phyloP scores from a whole-genome alignment of 2,329 filamentous ascomycete species.

The Talaromyces albobiverticillius region DNA sequence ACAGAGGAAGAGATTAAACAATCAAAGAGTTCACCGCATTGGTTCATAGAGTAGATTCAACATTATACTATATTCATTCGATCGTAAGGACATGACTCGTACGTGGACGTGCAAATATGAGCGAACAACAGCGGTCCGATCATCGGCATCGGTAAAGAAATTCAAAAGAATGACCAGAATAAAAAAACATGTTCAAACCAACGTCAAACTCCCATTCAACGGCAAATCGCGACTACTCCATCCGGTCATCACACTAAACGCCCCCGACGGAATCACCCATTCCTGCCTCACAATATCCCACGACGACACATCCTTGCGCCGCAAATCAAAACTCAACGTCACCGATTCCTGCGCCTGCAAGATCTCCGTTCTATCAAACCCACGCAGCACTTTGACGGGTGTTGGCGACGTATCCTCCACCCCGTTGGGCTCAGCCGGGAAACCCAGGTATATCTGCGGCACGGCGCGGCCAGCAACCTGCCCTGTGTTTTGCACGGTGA shows the following conservation, averaged over 20 bases:
- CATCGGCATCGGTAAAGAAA: too few relatives aligned
- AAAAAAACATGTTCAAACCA: not conserved
- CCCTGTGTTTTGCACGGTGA: conserved; percentile 53
- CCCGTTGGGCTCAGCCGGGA: conserved; percentile 27
- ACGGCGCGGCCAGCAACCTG: conserved; percentile 47
- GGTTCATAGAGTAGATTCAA: not conserved
- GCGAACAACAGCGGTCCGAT: too few relatives aligned
- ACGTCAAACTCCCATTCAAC: conserved; percentile 15
- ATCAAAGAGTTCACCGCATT: not conserved
- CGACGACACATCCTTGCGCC: conserved; percentile 33
- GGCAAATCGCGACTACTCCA: conserved; percentile 24
- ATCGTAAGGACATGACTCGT: too few relatives aligned
- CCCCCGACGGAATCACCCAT: conserved; percentile 29
- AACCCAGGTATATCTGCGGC: conserved; percentile 55
- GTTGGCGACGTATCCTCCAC: conserved; percentile 13
- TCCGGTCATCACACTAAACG: conserved; percentile 24
- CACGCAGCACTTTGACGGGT: conserved; percentile 42
- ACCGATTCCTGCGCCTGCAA: conserved; percentile 42
- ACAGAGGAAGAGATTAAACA: not conserved
- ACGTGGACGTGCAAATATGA: too few relatives aligned
- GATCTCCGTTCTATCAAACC: conserved; percentile 49
- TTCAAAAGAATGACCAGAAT: too few relatives aligned
- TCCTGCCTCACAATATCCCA: conserved; percentile 35
- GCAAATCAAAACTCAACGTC: conserved; percentile 46
- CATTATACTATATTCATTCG: too few relatives aligned